Conservation (phyloP, 2,329 filamentous ascomycete genomes). For the Fusarium algeriense region DNA sequence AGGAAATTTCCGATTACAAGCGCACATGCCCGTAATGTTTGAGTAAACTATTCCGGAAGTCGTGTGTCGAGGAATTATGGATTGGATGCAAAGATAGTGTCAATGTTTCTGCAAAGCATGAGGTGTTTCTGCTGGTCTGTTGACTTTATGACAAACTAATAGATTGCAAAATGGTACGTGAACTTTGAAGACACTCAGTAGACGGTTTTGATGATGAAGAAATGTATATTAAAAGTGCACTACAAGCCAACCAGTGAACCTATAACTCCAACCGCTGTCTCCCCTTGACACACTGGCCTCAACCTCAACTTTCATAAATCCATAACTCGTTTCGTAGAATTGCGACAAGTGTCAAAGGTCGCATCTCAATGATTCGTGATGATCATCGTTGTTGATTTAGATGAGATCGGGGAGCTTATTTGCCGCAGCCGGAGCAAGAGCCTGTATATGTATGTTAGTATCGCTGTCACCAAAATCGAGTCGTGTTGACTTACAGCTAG, state of each 20-base stretch:
- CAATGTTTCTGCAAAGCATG: no score
- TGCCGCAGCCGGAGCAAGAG: constrained; percentile 51
- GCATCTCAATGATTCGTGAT: constrained; percentile 31
- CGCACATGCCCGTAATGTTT: not conserved
- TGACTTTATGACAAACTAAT: no score
- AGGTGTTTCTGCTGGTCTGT: not conserved
- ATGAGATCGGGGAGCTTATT: constrained; percentile 35
- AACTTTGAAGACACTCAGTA: not conserved
- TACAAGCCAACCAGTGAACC: constrained; percentile 31
- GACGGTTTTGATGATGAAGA: constrained; percentile 8
- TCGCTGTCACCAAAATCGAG: not conserved
- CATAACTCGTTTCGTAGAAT: constrained; percentile 32
- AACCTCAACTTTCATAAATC: constrained; percentile 19
- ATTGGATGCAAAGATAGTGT: no score
- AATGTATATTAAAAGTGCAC: constrained; percentile 36
- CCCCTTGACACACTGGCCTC: constrained; percentile 25
- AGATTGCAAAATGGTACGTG: no score
- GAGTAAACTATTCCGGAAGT: not conserved
- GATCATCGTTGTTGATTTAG: constrained; percentile 19
- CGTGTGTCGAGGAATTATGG: not conserved
- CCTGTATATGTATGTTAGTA: constrained; percentile 41
- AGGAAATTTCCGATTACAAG: accelerated
- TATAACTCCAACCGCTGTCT: constrained; percentile 12
- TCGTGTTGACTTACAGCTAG: constrained; percentile 49
- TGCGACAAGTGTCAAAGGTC: constrained; percentile 27